Evolutionary conservation across 257 asterid species (phyloP), one percentile per base, ranked within the genome.

Genomic region (Solanum ossicruentum): DNA sequence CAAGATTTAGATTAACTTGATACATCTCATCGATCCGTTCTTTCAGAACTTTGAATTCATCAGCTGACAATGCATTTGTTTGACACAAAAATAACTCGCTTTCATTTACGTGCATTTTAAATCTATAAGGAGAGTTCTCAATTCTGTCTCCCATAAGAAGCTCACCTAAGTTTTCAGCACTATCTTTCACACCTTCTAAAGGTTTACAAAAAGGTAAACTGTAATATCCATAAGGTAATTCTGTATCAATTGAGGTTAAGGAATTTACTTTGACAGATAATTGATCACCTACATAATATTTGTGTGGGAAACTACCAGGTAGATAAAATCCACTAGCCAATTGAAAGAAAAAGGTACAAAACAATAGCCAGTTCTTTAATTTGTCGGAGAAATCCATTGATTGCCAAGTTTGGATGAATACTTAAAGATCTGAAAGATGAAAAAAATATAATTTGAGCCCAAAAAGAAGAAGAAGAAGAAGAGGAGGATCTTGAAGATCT

Each of bases 271-370:
- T 86, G 21, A 86, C 88, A 10, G 80, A 86, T 58, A 86, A 83
- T 56, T 86, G 83, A 75, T 86, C 85, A 72, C 85, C 88, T 13
- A 86, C 75, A 11, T 82, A 47, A 49, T 79, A 79, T 82, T 84
- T 84, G 82, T 86, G 89, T 23, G 89, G 89, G 58, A 63, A 86
- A 86, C 89, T 86, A 70, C 87, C 87, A 36, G 89, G 89, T 28
- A 86, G 80, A 84, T 86, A 86, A 79, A 86, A 86, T 20, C 87
- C 83, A 78, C 75, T 7, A 11, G 23, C 45, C 16, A 36, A 55
- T 66, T 79, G 86, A 21, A 84, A 43, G 28, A 66, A 45, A 81
- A 79, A 21, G 43, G 18, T 73, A 57, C 28, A 56, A 7, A 84
- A 47, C 60, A 84, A 79, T 49, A 81, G 36, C 67, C 82, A 18